Conservation (phyloP, 148 eudicot species). For the Hydrangea macrophylla region DNA sequence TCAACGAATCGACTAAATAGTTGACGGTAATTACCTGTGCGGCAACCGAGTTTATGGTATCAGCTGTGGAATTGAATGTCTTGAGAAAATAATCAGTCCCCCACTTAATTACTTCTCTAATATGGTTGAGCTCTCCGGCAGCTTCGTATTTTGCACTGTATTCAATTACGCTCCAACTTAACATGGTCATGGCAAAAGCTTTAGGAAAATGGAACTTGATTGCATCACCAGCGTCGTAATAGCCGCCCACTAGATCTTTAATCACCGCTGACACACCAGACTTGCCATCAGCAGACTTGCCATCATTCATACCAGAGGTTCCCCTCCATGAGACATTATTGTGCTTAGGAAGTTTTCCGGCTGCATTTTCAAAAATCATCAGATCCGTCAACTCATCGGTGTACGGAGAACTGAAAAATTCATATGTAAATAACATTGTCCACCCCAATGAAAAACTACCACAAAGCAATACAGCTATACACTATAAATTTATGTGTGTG, state of each 20-base stretch:
- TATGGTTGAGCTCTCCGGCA: constrained; percentile 88
- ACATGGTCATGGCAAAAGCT: constrained; percentile 91
- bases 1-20: background rate
- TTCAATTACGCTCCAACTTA: constrained; percentile 99
- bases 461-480: too few species aligned
- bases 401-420: too few species aligned
- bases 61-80: constrained; percentile 84
- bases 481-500: too few species aligned
- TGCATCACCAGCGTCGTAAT: constrained; percentile 96
- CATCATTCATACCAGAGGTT: constrained; percentile 78
- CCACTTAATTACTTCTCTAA: constrained; percentile 91
- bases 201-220: constrained; percentile 88
- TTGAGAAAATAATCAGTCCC: constrained; percentile 93
- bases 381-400: too few species aligned
- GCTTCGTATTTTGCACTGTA: constrained; percentile 91
- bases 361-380: constrained; percentile 28
- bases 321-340: constrained; percentile 98
- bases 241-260: constrained; percentile 83
- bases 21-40: constrained; percentile 46
- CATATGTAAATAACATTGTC: too few species aligned
- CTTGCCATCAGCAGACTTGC: constrained; percentile 72
- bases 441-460: too few species aligned
- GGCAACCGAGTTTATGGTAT: constrained; percentile 57
- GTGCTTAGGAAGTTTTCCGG: constrained; percentile 85
- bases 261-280: constrained; percentile 36